phyloP scores from a whole-genome alignment of 148 eudicot species.

The Vaccinium corymbosum region DNA sequence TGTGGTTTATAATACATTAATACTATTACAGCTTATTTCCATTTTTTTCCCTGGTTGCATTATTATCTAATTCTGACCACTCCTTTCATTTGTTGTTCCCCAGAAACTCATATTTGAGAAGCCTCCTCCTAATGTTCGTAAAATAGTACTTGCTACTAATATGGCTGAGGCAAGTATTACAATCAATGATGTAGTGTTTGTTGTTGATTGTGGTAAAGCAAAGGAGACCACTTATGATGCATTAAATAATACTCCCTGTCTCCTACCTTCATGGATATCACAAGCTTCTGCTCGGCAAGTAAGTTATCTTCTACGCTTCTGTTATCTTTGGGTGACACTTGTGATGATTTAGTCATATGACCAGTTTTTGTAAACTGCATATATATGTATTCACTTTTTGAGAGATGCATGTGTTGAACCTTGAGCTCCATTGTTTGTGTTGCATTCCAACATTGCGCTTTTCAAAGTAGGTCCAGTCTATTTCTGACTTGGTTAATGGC shows the following conservation, averaged over 20 bases:
- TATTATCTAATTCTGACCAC: constrained; percentile 19
- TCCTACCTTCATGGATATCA: constrained; percentile 96
- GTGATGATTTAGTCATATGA: neutral
- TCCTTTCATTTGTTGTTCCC: constrained; percentile 17
- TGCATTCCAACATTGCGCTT: neutral
- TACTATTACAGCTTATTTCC: neutral
- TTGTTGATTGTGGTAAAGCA: constrained; percentile 98
- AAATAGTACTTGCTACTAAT: constrained; percentile 93
- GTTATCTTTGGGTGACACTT: neutral
- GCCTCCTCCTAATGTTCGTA: constrained; percentile 79
- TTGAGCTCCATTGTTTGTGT: neutral
- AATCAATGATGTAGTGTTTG: constrained; percentile 93
- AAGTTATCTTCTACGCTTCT: constrained; percentile 29
- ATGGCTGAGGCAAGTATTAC: constrained; percentile 99
- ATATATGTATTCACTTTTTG: neutral
- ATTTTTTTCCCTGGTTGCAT: neutral
- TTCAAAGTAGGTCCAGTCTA: neutral
- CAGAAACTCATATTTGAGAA: constrained; percentile 94
- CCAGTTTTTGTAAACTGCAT: neutral
- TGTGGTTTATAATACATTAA: no score
- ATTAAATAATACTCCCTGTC: constrained; percentile 89
- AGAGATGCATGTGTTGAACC: neutral
- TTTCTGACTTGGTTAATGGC: neutral
- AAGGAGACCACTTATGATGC: constrained; percentile 99
- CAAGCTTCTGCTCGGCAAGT: constrained; percentile 98